Evolutionary conservation across 2,329 filamentous ascomycete genomes (phyloP).

Genomic region (Zymoseptoria passerinii): DNA sequence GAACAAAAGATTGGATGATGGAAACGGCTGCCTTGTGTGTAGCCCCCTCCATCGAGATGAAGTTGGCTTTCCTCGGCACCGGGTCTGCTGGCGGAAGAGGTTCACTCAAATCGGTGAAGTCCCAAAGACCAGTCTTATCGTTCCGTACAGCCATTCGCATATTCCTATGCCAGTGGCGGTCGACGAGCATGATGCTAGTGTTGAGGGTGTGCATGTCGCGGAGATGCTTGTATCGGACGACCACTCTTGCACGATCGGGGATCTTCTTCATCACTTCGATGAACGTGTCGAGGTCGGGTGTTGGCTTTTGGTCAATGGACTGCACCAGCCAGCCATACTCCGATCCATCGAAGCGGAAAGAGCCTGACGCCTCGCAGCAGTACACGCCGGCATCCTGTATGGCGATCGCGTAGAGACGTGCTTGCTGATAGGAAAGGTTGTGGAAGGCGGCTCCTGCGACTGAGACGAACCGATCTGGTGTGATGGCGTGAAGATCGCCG

Average conservation of each 20-base stretch:
- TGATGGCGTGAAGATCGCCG: constrained; percentile 86
- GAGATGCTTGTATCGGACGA: constrained; percentile 92
- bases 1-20: constrained; percentile 88
- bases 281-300: constrained; percentile 78
- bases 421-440: constrained; percentile 92
- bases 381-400: constrained; percentile 72
- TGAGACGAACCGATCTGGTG: constrained; percentile 88
- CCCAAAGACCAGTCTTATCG: constrained; percentile 84
- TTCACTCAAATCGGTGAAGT: constrained; percentile 79
- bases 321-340: constrained; percentile 92
- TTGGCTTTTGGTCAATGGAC: constrained; percentile 83
- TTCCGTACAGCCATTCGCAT: constrained; percentile 91
- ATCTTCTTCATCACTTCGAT: constrained; percentile 84
- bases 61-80: constrained; percentile 70
- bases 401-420: constrained; percentile 87
- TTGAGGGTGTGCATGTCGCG: constrained; percentile 89
- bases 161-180: constrained; percentile 91
- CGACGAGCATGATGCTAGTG: constrained; percentile 84
- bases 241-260: constrained; percentile 71
- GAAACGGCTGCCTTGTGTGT: constrained; percentile 86
- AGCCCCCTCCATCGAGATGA: constrained; percentile 84
- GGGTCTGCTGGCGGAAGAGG: constrained; percentile 66
- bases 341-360: constrained; percentile 86
- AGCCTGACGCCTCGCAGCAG: constrained; percentile 88
- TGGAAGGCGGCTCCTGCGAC: constrained; percentile 94